Percentiles rank a stretch among this genome's conserved stretches.
Conservation (phyloP, 768 basidiomycete species). For the Ramaria sp. region DNA sequence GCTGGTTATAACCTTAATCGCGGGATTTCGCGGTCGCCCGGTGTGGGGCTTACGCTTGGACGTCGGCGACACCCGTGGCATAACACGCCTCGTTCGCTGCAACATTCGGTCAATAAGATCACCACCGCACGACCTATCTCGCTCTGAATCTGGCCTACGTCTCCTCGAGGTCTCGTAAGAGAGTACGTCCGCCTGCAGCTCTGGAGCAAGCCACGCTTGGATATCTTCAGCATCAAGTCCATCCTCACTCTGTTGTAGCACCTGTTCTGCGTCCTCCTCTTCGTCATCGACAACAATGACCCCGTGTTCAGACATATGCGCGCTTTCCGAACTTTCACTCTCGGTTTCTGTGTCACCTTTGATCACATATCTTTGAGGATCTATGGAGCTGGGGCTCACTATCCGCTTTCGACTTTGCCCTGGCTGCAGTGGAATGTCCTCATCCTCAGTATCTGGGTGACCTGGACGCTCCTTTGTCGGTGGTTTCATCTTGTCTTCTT, state of each 20-base stretch:
- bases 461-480: constrained; percentile 7
- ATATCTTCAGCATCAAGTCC: constrained; percentile 23
- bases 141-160: constrained; percentile 10
- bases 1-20: neutral
- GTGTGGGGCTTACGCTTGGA: constrained; percentile 12
- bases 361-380: constrained; percentile 24
- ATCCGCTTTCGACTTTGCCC: constrained; percentile 9
- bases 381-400: constrained; percentile 1
- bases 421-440: constrained; percentile 27
- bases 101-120: constrained; percentile 66
- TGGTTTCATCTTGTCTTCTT: constrained; percentile 12
- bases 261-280: constrained; percentile 4
- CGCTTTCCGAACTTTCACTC: constrained; percentile 18
- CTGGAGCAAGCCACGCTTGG: constrained; percentile 22
- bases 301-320: constrained; percentile 9
- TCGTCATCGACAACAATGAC: constrained; percentile 10
- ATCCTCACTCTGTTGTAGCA: constrained; percentile 17
- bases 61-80: constrained; percentile 12
- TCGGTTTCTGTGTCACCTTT: constrained; percentile 59
- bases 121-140: constrained; percentile 25
- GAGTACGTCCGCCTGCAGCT: neutral
- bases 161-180: neutral
- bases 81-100: constrained; percentile 28
- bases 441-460: constrained; percentile 18
- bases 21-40: constrained; percentile 13